A percentile compares a stretch with the other conserved stretches of the same genome.
These are phyloP conservation scores for Nemophila menziesii DNA, from an alignment of 257 asterid genomes.

Conservation along the genomic window DNA sequence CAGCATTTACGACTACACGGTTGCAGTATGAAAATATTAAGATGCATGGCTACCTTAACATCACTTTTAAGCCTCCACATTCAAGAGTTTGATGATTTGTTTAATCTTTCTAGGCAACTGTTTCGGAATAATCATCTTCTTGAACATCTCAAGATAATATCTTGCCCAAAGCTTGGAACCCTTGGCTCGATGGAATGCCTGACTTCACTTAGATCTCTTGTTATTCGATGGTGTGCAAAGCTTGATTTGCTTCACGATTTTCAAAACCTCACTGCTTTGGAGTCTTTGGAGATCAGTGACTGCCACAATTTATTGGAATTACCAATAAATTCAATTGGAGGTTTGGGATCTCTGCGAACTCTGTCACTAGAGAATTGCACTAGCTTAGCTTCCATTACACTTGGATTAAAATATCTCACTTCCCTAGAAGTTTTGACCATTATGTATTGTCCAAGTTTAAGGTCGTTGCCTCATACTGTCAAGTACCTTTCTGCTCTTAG, in stretches of 20 bases:
- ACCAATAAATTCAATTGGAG: slow-evolving; percentile 15
- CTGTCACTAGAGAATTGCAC: slow-evolving; percentile 17
- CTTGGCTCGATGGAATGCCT: slow-evolving; percentile 11
- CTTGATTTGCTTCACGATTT: slow-evolving; percentile 11
- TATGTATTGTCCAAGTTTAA: slow-evolving; percentile 15
- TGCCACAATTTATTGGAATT: slow-evolving; percentile 14
- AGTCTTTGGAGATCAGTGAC: slow-evolving; percentile 14
- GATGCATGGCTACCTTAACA: slow-evolving; percentile 9
- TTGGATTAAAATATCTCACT: slow-evolving; percentile 15
- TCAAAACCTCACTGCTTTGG: slow-evolving; percentile 13
- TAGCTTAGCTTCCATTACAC: slow-evolving; percentile 7
- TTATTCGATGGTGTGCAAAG: slow-evolving; percentile 16
- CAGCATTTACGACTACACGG: slow-evolving; percentile 14
- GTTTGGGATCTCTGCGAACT: slow-evolving; percentile 15
- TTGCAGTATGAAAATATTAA: slow-evolving; percentile 13
- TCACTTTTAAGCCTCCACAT: slow-evolving; percentile 15
- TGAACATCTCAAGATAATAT: slow-evolving; percentile 15
- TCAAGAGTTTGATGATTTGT: slow-evolving; percentile 8
- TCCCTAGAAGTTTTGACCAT: slow-evolving; percentile 20
- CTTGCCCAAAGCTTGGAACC: slow-evolving; percentile 11
- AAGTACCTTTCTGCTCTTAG: slow-evolving; percentile 9
- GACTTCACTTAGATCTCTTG: slow-evolving; percentile 14
- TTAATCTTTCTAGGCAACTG: slow-evolving; percentile 9
- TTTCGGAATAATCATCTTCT: slow-evolving; percentile 12
- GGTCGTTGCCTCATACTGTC: slow-evolving; percentile 9